phyloP scores from a whole-genome alignment of 1,139 yeast genomes.

The Pichia sp. region DNA sequence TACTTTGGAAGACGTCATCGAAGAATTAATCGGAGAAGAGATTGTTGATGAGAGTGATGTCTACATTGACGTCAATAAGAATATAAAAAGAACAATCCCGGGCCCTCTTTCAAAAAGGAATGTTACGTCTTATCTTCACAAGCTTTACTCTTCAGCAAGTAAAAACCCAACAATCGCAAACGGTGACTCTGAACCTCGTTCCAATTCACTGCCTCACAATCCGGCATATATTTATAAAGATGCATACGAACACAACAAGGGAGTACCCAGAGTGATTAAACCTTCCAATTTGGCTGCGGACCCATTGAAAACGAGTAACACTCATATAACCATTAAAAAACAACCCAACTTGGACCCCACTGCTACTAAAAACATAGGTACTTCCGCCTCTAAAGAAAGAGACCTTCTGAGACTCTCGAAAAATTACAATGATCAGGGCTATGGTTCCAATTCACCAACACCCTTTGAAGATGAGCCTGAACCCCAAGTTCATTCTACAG shows the following conservation, averaged over 20 bases:
- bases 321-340: constrained; percentile 66
- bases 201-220: not conserved
- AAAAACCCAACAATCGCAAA: constrained; percentile 1
- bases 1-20: constrained; percentile 96
- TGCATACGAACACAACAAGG: constrained; percentile 17
- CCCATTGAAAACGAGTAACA: constrained; percentile 69
- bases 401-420: constrained; percentile 14
- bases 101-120: constrained; percentile 79
- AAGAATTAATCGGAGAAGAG: constrained; percentile 95
- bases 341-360: constrained; percentile 32
- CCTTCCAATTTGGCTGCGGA: constrained; percentile 78
- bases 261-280: constrained; percentile 25
- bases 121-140: constrained; percentile 63
- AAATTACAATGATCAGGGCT: not conserved
- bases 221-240: constrained; percentile 14
- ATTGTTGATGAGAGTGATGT: constrained; percentile 98
- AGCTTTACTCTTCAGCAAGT: constrained; percentile 32
- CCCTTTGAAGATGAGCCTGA: constrained; percentile 3
- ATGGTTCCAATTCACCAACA: constrained; percentile 3
- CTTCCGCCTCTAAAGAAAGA: not conserved
- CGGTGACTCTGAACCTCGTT: not conserved
- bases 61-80: constrained; percentile 82
- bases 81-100: constrained; percentile 76
- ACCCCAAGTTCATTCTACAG: constrained; percentile 41
- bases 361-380: not conserved